Base-by-base conservation (phyloP, 2,329 filamentous ascomycete genomes). In the Sporothrix curviconia region DNA sequence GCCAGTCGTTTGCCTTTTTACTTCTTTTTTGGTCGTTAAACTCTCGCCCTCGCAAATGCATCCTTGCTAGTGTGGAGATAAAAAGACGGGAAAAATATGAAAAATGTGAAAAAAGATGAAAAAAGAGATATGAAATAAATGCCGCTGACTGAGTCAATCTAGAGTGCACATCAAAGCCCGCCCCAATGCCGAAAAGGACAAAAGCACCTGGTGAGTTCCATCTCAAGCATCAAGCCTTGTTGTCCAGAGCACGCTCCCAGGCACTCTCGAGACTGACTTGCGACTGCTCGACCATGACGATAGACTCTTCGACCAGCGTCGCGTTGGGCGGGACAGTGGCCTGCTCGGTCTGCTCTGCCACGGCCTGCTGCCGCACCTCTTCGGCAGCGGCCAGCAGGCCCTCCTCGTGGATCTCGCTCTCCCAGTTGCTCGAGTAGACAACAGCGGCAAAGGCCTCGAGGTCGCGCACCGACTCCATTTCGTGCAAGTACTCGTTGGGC, bases 361-460 rank as follows among this genome's bases (percentile, higher is more conserved):
- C 60, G 7, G 30, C 50, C 30, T 66, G 55, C 24, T 63, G 62
- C 37, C 64, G 19, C 36, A 52, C 57, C 34, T 56, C 40, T 6
- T 56, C 66, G 4, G 68, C 71, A 55, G 69, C 73, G 15, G 68
- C 71, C 67, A 72, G 69, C 40, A 75, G 64, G 19, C 66, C 73
- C 37, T 81, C 76, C 25, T 79, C 74, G 15, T 72, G 75, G 57
- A 86, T 81, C 72, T 86, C 83, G 61, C 77, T 83, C 69, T 85
- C 81, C 83, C 83, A 94, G 70, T 95, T 94, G 68, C 87, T 92
- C 52, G 85, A 89, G 71, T 94, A 95, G 39, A 95, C 89, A 1
- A 95, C 87, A 1, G 90, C 90, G 1, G 90, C 87, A 69, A 95
- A 95, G 0, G 87, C 89, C 69, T 92, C 87, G 9, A 95, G 77